Percentiles rank a stretch among this genome's conserved stretches.
Conservation (phyloP, 2,329 filamentous ascomycete genomes). For the Claviceps sp. region DNA sequence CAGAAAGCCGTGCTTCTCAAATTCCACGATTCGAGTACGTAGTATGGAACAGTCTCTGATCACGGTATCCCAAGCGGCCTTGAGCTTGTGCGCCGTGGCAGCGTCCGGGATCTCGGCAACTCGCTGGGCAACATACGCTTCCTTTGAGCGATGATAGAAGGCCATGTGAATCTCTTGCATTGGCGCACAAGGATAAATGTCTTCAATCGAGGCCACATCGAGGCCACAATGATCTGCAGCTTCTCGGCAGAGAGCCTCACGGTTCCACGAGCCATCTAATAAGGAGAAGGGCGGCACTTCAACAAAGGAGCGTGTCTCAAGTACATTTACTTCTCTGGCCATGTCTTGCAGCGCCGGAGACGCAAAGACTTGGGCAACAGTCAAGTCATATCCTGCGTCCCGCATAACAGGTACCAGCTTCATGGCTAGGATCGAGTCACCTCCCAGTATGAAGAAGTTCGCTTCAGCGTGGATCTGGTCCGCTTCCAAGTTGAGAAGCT, state of each 20-base stretch:
- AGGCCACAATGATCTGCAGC: conserved; percentile 8
- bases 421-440: conserved; percentile 2
- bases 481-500: neutral
- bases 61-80: conserved; percentile 8
- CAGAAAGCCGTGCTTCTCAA: conserved; percentile 7
- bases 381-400: neutral
- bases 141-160: conserved; percentile 6
- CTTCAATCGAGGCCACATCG: conserved; percentile 5
- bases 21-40: conserved; percentile 8
- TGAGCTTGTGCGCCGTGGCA: conserved; percentile 4
- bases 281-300: neutral
- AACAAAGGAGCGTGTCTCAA: neutral
- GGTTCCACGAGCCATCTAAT: neutral
- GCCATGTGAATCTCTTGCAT: conserved; percentile 12
- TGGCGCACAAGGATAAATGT: conserved; percentile 12
- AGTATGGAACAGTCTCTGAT: conserved; percentile 7
- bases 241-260: neutral
- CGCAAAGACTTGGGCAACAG: neutral
- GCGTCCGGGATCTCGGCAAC: conserved; percentile 5
- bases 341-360: neutral
- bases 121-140: conserved; percentile 9
- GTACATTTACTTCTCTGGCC: neutral
- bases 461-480: neutral
- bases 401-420: conserved; percentile 1
- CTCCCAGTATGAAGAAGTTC: conserved; percentile 3